Evolutionary conservation across 1,284 basidiomycete genomes (phyloP), one percentile per base, ranked within the genome.

Genomic region (Sanghuangporus weigelae): DNA sequence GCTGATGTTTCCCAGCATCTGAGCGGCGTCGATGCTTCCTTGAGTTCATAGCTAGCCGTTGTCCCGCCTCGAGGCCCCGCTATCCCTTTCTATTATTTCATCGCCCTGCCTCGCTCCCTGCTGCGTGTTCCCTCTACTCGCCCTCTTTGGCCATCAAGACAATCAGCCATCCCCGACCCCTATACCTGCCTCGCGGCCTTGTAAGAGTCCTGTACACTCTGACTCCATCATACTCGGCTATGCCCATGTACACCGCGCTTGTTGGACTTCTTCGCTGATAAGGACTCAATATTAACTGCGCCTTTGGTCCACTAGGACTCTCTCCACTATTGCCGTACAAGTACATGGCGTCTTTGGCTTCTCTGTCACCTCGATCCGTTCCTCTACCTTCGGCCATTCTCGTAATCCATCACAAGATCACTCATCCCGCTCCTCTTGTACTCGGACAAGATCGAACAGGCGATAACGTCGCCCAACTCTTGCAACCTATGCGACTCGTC

Each of bases 51-150:
- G 38, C 35, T 60, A 16, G 11, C 21, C 21, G n/a, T 59, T 21
- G 3, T 31, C 26, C 7, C 16, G 50, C 60, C 60, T 62, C 60
- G 60, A 62, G 60, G 60, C 60, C 39, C 26, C 14, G 53, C 38
- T 62, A 39, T 55, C 49, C 21, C n/a, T 40, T 59, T 46, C 57
- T 59, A 48, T 59, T 50, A 59, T 49, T 46, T 59, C 57, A 59
- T 59, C 44, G n/a, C 57, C 42, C 26, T 42, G 39, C 60, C 60
- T 55, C 23, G 40, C 51, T 14, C 38, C 51, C 39, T 42, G 26
- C 60, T 62, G 60, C 60, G 60, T 62, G 60, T 48, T 39, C 26
- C 31, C 60, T 49, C 51, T 49, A 19, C 60, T 55, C 51, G 7
- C 51, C 42, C 7, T 62, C 39, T 62, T 40, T 55, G 42, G 31